Evolutionary conservation across 176 grass and related monocot genomes (phyloP), one percentile per base, ranked within the genome.

Genomic region (Triticum turgidum): DNA sequence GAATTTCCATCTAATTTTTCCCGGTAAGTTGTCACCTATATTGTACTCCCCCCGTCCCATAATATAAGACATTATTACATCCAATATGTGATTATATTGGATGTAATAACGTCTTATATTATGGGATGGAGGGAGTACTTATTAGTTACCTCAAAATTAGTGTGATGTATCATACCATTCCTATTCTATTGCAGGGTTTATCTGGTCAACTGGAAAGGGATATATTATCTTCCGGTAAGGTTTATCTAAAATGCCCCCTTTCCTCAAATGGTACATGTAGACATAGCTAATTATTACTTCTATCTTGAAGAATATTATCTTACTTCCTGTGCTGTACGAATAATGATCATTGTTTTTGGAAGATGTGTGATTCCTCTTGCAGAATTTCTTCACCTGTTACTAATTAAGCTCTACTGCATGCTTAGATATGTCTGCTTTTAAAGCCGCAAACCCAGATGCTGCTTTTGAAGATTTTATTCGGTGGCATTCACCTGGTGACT

Each of bases 351-450:
- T 20, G 34, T 35, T 32, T 62, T 78, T 61, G 18, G 35, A 81
- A 52, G 45, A 69, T 2, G 1, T 21, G 71, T 37, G 20, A 24
- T 32, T 82, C 64, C 68, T 70, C 5, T 30, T 77, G 3, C 72
- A 42, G 6, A 41, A 65, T 49, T 82, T 67, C 35, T 82, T 87
- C 12, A 69, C 4, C 12, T 85, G 38, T 39, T 82, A 77, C 71
- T 91, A 82, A 88, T 87, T 52, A 81, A 54, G 38, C 32, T 81
- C 14, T 82, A 1, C 17, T 63, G 38, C 77, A 77, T 91, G 63
- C 30, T 65, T 91, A 99, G 97, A 99, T 86, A 99, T 99, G 97
- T 99, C 97, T 69, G 97, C 97, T 52, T 99, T 99, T 89, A 99
- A 99, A 94, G 97, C 97, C 64, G 94, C 97, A 91, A 99, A 99